Conservation (phyloP, 2,329 filamentous ascomycete genomes). For the Dactylellina parvicollis region DNA sequence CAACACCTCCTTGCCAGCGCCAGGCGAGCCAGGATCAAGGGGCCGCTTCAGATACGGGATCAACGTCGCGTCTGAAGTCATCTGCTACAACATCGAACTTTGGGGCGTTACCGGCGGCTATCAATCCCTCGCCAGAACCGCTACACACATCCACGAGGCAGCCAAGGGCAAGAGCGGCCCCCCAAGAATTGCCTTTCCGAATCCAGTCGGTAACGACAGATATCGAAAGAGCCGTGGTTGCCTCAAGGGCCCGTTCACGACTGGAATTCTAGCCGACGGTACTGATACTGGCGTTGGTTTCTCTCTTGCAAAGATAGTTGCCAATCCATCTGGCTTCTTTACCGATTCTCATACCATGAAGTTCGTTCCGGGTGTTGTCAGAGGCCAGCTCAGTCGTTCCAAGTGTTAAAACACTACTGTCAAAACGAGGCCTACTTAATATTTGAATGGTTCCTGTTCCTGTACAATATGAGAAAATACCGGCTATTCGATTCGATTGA, state of each 20-base stretch:
- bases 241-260: slow-evolving; percentile 61
- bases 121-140: slow-evolving; percentile 65
- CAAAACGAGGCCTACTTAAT: too few relatives aligned
- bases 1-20: slow-evolving; percentile 16
- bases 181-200: slow-evolving; percentile 67
- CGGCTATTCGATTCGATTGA: too few relatives aligned
- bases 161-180: slow-evolving; percentile 64
- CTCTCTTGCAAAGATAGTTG: slow-evolving; percentile 66
- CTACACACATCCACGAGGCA: slow-evolving; percentile 69
- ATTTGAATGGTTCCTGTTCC: too few relatives aligned
- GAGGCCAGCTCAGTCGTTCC: slow-evolving; percentile 65
- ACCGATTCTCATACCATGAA: slow-evolving; percentile 67
- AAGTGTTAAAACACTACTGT: too few relatives aligned
- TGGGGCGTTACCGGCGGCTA: slow-evolving; percentile 65
- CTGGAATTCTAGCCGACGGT: slow-evolving; percentile 61
- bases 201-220: slow-evolving; percentile 60
- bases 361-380: slow-evolving; percentile 66
- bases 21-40: slow-evolving; percentile 59
- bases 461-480: too few relatives aligned
- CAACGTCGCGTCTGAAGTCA: slow-evolving; percentile 64
- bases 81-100: slow-evolving; percentile 64
- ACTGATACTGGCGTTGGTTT: slow-evolving; percentile 64
- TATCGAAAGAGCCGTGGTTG: slow-evolving; percentile 58
- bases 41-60: slow-evolving; percentile 68
- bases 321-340: slow-evolving; percentile 66